Evolutionary conservation across 1,284 basidiomycete genomes (phyloP).

Genomic region (Heterobasidion irregulare): DNA sequence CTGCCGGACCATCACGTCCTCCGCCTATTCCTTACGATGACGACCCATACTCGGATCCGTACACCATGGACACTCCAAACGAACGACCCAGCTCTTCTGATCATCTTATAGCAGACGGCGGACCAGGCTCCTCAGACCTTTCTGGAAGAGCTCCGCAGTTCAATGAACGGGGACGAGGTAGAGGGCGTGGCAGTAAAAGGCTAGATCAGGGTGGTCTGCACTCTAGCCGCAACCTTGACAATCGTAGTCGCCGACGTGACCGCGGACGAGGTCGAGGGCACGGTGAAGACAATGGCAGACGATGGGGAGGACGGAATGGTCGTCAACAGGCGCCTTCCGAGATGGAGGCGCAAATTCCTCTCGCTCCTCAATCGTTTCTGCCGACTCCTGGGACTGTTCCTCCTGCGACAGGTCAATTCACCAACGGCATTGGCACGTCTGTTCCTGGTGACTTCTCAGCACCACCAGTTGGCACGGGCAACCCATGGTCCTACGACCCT

Average conservation of each 20-base stretch:
- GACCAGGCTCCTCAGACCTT: neutral
- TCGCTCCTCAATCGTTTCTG: constrained; percentile 25
- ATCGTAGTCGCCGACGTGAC: constrained; percentile 18
- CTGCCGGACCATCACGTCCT: constrained; percentile 46
- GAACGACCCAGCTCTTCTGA: constrained; percentile 4
- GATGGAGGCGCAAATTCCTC: constrained; percentile 22
- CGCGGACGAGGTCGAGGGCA: constrained; percentile 26
- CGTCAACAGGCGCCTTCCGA: constrained; percentile 5
- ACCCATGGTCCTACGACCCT: constrained; percentile 16
- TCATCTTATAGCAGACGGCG: constrained; percentile 4
- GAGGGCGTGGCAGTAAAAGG: constrained; percentile 15
- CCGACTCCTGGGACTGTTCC: constrained; percentile 41
- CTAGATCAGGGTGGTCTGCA: constrained; percentile 2
- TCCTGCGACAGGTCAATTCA: constrained; percentile 33
- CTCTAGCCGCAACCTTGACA: constrained; percentile 6
- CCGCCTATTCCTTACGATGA: constrained; percentile 67
- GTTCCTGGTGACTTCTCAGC: constrained; percentile 9
- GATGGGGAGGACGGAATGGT: constrained; percentile 8
- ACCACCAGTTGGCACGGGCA: constrained; percentile 2
- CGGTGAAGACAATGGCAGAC: constrained; percentile 11
- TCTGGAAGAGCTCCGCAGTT: neutral
- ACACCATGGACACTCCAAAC: constrained; percentile 15
- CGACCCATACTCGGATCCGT: constrained; percentile 63
- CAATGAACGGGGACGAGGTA: constrained; percentile 18
- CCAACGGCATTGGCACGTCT: constrained; percentile 17